Base-by-base conservation (phyloP, 129 eudicot species). In the Chrysanthemum makinoi region DNA sequence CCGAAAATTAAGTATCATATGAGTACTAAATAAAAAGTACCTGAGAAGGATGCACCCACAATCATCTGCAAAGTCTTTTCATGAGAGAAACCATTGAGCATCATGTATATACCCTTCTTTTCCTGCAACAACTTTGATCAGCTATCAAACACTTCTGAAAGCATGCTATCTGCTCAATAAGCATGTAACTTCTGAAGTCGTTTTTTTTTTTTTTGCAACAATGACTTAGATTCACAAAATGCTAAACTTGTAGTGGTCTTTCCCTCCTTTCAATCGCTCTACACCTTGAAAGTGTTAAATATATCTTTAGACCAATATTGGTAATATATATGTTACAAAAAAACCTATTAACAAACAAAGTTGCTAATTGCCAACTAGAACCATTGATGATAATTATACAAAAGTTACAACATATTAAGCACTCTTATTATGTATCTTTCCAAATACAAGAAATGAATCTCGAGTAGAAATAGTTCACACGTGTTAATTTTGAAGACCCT, bases 51-150 rank as follows among this genome's bases (percentile, higher is more conserved):
- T 93, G 89, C 98, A 85, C 73, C 98, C 96, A n/a, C 87, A 93
- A 68, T 87, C 98, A 76, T 82, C 98, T 53, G 96, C 95, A 81
- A 93, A 93, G 62, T 93, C 96, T 66, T 88, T 87, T 44, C 98
- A 95, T 1, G 96, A 80, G 70, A 44, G 65, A 17, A 96, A 93
- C 98, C 98, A 93, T 62, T 88, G 96, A 78, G 87, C 98, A 89
- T 93, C 98, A 80, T 93, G 98, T 65, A 93, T 89, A 71, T 96
- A 96, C 33, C 98, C 98, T 75, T 93, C 96, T 80, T 89, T 87
- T 54, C 96, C 98, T 93, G 87, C 72, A 62, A 78, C 58, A 14
- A 52, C 30, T 51, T 35, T 22, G 48, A 33, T 46, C 63, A 77
- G 58, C 47, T 33, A 68, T 71, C 60, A 72, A 59, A 19, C 44